Evolutionary conservation across 306 rosid species (phyloP), one percentile per base, ranked within the genome.

Genomic region (Cajanus cajan): DNA sequence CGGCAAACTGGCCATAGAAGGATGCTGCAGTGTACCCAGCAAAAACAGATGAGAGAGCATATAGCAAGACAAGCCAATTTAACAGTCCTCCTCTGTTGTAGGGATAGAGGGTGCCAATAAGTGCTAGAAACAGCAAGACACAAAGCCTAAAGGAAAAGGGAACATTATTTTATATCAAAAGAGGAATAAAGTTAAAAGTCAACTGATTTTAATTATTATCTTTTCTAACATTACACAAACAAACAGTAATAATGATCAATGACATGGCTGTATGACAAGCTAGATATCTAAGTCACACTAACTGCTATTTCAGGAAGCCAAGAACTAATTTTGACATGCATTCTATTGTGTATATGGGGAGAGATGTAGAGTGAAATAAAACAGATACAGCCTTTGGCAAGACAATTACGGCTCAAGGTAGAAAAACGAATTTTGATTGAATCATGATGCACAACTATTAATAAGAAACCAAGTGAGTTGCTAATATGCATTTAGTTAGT

Each of bases 21-120:
- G 96, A 90, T 78, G 96, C 85, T 76, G 96, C 83, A 50, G 92
- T 73, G 86, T 90, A 92, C 15, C 98, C 96, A 24, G 92, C 86
- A 83, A 90, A 67, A 72, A 77, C 87, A n/a, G 96, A 87, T 11
- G 96, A 84, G 76, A 92, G 75, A 72, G 87, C 65, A 82, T 85
- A 90, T 15, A 83, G 74, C 64, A 88, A 54, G 78, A 88, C 83
- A 51, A 94, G 86, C 62, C 88, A 83, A 50, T 89, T 86, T 66
- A 85, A 82, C 37, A 90, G 87, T 70, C 91, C 88, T 79, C 98
- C 98, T 14, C 93, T 91, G 50, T 83, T 92, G 86, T 92, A 94
- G 24, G 96, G 96, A 85, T 89, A 89, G 71, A 94, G 85, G 72
- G 80, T 81, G 37, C 93, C 96, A 31, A 88, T 81, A 68, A 84